Percentiles rank a stretch among this genome's conserved stretches.
Evolutionary conservation across 345 rosid species (phyloP).

Genomic region (Mallotus nudiflorus): DNA sequence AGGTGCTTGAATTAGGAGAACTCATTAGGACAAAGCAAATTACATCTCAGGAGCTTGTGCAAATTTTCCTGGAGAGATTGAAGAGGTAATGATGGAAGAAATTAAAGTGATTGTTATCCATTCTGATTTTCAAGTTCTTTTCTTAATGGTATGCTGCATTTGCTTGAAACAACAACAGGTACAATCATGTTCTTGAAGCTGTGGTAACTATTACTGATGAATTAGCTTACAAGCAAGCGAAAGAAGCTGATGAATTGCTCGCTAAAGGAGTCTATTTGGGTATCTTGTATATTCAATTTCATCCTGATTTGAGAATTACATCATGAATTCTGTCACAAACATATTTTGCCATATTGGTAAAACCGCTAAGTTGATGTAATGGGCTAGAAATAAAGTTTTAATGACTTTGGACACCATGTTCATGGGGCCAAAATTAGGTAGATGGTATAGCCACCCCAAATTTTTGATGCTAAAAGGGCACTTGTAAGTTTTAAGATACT

Average conservation of each 20-base stretch:
- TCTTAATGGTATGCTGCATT: conserved; percentile 17
- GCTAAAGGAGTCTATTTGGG: conserved; percentile 76
- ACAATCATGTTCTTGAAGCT: conserved; percentile 67
- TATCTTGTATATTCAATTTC: conserved; percentile 22
- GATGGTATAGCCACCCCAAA: too few species aligned
- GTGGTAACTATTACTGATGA: conserved; percentile 78
- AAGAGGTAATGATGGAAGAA: conserved; percentile 47
- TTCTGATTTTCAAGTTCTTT: background rate
- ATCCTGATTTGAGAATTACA: background rate
- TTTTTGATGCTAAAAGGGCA: too few species aligned
- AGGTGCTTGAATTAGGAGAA: conserved; percentile 82
- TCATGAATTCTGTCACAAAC: too few species aligned
- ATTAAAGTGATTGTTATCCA: background rate
- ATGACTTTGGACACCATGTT: background rate
- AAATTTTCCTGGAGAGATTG: conserved; percentile 56
- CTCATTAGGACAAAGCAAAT: conserved; percentile 71
- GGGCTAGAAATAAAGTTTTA: background rate
- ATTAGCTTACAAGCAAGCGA: conserved; percentile 77
- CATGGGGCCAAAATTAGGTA: too few species aligned
- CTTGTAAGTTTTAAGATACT: too few species aligned
- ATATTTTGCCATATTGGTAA: conserved; percentile 5
- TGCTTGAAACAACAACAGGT: conserved; percentile 41
- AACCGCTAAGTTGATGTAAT: background rate
- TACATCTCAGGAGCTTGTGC: conserved; percentile 65
- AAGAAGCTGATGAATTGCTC: conserved; percentile 78